phyloP scores from a whole-genome alignment of 2,329 filamentous ascomycete species.

The Monilinia vaccinii-corymbosi region DNA sequence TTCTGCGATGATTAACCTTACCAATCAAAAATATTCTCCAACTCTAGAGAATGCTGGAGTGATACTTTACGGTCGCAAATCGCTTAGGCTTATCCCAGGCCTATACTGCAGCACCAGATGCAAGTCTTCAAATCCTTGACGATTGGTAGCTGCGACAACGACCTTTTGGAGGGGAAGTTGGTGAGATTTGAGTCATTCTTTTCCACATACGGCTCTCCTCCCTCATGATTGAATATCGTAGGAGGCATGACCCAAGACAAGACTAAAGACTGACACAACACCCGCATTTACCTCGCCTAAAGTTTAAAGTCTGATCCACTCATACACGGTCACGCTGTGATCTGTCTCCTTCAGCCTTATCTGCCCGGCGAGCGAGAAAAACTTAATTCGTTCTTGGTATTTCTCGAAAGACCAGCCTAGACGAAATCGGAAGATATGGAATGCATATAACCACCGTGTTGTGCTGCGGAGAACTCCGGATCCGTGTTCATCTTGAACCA shows the following conservation, averaged over 20 bases:
- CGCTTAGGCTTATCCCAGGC: background rate
- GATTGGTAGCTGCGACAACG: background rate
- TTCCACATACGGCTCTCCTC: background rate
- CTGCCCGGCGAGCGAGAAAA: background rate
- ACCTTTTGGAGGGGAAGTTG: background rate
- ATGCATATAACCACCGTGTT: background rate
- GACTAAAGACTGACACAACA: background rate
- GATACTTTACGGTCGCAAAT: background rate
- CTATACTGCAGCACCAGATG: background rate
- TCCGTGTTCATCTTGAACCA: background rate
- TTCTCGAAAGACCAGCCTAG: too few relatives aligned
- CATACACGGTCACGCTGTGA: background rate
- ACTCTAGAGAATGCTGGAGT: background rate
- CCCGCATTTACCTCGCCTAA: background rate
- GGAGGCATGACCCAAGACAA: background rate
- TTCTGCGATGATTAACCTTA: background rate
- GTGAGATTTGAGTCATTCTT: background rate
- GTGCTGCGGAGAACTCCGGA: too few relatives aligned
- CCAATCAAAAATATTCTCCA: background rate
- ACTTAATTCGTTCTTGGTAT: background rate
- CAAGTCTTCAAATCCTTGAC: background rate
- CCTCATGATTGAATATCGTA: background rate
- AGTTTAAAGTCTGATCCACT: background rate
- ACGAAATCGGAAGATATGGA: too few relatives aligned
- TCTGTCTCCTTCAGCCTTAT: background rate